These are phyloP conservation scores for Rhizopus arrhizus DNA, from an alignment of 371 early-diverging fungal species.

Conservation along the genomic window DNA sequence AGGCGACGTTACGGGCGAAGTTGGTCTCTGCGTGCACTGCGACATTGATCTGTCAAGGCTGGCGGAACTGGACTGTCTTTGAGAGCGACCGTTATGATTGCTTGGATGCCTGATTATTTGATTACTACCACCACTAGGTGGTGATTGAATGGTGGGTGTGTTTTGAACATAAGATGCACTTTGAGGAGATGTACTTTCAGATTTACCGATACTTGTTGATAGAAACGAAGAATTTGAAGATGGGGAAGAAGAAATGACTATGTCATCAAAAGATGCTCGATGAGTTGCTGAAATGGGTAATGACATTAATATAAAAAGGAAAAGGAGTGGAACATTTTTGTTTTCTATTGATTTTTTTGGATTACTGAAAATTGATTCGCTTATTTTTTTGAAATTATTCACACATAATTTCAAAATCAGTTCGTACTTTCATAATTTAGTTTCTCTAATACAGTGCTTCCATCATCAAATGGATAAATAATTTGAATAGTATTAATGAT, in stretches of 20 bases:
- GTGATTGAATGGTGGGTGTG: slow-evolving; percentile 33
- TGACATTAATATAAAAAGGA: background rate
- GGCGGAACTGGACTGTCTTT: slow-evolving; percentile 18
- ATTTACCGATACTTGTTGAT: slow-evolving; percentile 26
- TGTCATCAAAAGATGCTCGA: background rate
- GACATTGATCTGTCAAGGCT: slow-evolving; percentile 37
- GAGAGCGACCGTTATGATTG: slow-evolving; percentile 19
- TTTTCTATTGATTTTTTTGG: background rate
- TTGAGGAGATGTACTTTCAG: slow-evolving; percentile 21
- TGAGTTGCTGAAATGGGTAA: slow-evolving; percentile 1
- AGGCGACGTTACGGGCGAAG: slow-evolving; percentile 46
- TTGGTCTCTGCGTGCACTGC: slow-evolving; percentile 41
- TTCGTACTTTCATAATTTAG: no score
- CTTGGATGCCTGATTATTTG: slow-evolving; percentile 42
- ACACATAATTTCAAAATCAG: no score
- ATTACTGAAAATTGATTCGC: background rate
- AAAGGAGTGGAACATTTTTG: background rate
- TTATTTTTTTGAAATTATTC: no score
- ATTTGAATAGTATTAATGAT: no score
- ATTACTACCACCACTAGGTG: slow-evolving; percentile 45
- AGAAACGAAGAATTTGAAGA: slow-evolving; percentile 48
- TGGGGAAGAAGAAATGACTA: slow-evolving; percentile 43
- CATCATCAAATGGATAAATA: no score
- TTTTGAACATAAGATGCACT: slow-evolving; percentile 34
- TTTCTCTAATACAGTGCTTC: no score